Evolutionary conservation across 495 filamentous ascomycete species (phyloP), one percentile per base, ranked within the genome.

Genomic region (Podospora anserina): DNA sequence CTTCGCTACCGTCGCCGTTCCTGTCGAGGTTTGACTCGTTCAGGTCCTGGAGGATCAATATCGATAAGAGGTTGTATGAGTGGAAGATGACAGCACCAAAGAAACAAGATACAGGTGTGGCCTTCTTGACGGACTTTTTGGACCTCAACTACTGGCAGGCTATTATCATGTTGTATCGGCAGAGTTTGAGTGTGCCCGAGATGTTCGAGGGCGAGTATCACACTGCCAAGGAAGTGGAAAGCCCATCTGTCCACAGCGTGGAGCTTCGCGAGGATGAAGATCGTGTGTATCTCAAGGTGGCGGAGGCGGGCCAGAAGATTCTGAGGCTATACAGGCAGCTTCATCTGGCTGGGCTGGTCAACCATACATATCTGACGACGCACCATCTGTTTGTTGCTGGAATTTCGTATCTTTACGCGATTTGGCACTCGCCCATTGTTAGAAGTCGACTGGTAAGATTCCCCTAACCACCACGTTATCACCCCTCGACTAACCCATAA

Each of bases 301-400:
- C 94, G 4, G 93, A 97, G 80, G 94, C 94, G 44, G 94, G 94
- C 1, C 92, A 96, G 75, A 94, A 91, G 77, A 93, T 97, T 0
- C 81, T 98, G 76, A 89, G 93, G 66, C 83, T 97, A 26, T 98
- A 98, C 79, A 85, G 94, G 58, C 91, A 96, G 72, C 79, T 98
- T 69, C 94, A 98, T 81, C 85, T 92, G 18, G 85, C 93, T 58
- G 89, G 92, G 64, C 81, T 97, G 65, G 94, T 98, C 28, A 98
- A 97, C 76, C 97, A 97, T 73, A 97, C 94, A 0, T 98, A 94
- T 78, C 80, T 98, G 61, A 92, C 94, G n/a, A 97, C 94, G 2
- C 94, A 97, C 76, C 94, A 98, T 78, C 84, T 97, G 19, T 98
- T 98, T 78, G 97, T 97, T 91, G 94, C 94, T 19, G 94, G 94